Conservation (phyloP, 768 basidiomycete genomes). For the Cystobasidium tubakii region DNA sequence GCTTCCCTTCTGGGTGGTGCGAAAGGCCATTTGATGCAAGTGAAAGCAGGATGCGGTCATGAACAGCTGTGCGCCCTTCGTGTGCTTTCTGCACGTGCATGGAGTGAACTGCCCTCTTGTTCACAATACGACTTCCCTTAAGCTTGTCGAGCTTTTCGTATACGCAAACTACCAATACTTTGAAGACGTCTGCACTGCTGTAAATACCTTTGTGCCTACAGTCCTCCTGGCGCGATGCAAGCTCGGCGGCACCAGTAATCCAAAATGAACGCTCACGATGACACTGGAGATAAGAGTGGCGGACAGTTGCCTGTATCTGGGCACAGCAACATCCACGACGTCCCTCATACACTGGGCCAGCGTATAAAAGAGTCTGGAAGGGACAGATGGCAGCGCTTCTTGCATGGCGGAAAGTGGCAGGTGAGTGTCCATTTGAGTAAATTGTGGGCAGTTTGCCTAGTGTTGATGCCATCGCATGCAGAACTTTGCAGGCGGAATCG, state of each 20-base stretch:
- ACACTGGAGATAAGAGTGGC: neutral
- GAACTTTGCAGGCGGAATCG: slow-evolving; percentile 23
- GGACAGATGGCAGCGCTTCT: slow-evolving; percentile 1
- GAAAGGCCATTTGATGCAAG: too few species aligned
- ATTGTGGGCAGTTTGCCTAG: neutral
- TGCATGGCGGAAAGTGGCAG: slow-evolving; percentile 26
- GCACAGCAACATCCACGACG: neutral
- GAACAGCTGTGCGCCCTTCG: too few species aligned
- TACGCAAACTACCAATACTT: too few species aligned
- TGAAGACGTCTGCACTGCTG: too few species aligned
- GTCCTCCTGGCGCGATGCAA: neutral
- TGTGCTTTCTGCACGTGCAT: too few species aligned
- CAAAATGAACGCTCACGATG: neutral
- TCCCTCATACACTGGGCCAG: neutral
- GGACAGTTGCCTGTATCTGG: neutral
- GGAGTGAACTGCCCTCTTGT: too few species aligned
- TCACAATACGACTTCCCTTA: too few species aligned
- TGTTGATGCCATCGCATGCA: neutral
- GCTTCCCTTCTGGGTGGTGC: neutral
- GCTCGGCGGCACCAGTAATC: neutral
- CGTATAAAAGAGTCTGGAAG: neutral
- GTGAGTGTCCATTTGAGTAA: neutral
- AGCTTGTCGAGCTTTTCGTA: too few species aligned
- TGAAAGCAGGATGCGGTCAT: too few species aligned
- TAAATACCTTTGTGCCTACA: neutral